These are phyloP conservation scores for Stevia rebaudiana DNA, from an alignment of 140 eudicot genomes.

Conservation along the genomic window DNA sequence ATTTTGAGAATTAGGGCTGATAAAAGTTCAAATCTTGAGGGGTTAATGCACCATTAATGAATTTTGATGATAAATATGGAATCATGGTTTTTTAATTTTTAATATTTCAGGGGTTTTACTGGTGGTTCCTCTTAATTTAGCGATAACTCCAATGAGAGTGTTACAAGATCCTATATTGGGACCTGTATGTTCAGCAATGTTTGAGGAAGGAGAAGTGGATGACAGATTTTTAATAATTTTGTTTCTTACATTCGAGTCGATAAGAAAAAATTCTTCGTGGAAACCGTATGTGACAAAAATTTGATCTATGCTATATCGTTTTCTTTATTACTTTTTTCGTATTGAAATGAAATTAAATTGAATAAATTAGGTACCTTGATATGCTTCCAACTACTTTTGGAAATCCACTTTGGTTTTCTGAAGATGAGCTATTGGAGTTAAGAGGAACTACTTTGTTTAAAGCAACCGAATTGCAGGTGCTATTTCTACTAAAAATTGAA, in stretches of 20 bases:
- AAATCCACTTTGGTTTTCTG: conserved; percentile 85
- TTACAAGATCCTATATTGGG: conserved; percentile 87
- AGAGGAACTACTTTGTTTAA: conserved; percentile 76
- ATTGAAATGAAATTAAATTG: not conserved
- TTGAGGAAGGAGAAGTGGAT: conserved; percentile 86
- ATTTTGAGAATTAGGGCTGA: not conserved
- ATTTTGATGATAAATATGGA: not conserved
- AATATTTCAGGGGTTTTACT: conserved; percentile 50
- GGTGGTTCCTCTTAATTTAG: conserved; percentile 88
- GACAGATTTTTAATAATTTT: conserved; percentile 72
- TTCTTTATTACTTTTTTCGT: not conserved
- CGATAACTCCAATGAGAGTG: conserved; percentile 97
- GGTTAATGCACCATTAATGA: not conserved
- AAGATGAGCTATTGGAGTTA: conserved; percentile 64
- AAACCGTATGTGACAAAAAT: conserved; percentile 60
- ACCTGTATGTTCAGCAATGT: conserved; percentile 76
- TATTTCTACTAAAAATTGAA: not conserved
- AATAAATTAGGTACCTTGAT: conserved; percentile 61
- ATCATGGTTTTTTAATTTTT: not conserved
- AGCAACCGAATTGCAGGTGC: conserved; percentile 83
- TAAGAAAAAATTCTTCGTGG: conserved; percentile 84
- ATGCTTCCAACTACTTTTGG: conserved; percentile 80
- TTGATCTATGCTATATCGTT: not conserved
- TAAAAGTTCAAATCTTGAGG: not conserved
- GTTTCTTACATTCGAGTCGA: conserved; percentile 72